Evolutionary conservation across 805 yeast genomes (phyloP).

Genomic region (Candida xyloterini): DNA sequence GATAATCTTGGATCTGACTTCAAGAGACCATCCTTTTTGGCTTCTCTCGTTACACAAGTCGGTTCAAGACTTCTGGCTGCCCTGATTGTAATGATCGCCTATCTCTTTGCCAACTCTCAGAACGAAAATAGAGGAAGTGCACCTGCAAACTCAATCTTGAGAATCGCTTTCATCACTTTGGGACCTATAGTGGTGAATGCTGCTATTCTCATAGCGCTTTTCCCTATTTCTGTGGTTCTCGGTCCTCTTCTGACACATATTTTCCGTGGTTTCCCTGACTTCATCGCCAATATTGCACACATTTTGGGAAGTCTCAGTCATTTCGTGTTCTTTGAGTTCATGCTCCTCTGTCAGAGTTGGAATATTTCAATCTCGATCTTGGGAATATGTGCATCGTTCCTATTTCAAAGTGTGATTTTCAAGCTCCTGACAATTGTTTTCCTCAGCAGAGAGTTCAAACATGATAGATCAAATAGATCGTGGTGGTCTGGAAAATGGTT

Average conservation of each 20-base stretch:
- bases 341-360: slow-evolving; percentile 71
- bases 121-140: slow-evolving; percentile 37
- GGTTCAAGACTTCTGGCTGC: slow-evolving; percentile 37
- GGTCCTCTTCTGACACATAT: slow-evolving; percentile 51
- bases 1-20: slow-evolving; percentile 42
- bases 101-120: slow-evolving; percentile 52
- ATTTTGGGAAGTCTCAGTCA: slow-evolving; percentile 50
- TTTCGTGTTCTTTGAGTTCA: slow-evolving; percentile 53
- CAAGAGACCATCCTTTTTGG: slow-evolving; percentile 47
- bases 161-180: slow-evolving; percentile 43
- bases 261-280: slow-evolving; percentile 44
- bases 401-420: slow-evolving; percentile 57
- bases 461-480: slow-evolving; percentile 58
- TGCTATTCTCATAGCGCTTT: slow-evolving; percentile 37
- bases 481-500: slow-evolving; percentile 84
- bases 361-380: slow-evolving; percentile 55
- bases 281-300: slow-evolving; percentile 58
- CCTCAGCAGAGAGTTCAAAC: slow-evolving; percentile 60
- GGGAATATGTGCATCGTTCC: slow-evolving; percentile 55
- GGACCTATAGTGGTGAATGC: slow-evolving; percentile 49
- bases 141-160: slow-evolving; percentile 41
- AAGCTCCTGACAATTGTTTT: slow-evolving; percentile 47
- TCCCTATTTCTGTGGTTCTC: slow-evolving; percentile 41
- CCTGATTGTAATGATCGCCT: slow-evolving; percentile 42
- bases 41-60: slow-evolving; percentile 41